A percentile compares a stretch with the other conserved stretches of the same genome.
Conservation (phyloP, 441 rosid genomes). For the Sinapis alba region DNA sequence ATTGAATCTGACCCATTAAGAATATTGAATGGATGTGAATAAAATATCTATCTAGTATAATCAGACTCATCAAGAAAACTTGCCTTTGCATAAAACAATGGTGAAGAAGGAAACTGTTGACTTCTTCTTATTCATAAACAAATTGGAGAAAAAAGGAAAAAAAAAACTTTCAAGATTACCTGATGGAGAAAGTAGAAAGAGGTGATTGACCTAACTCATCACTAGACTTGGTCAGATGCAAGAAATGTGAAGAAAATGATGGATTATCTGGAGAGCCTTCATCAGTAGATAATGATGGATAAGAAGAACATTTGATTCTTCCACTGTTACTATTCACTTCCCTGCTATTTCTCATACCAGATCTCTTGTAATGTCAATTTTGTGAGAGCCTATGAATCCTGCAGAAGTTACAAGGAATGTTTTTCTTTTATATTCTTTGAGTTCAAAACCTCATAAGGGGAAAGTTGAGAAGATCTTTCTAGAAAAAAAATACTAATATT, state of each 20-base stretch:
- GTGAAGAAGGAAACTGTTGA: constrained; percentile 25
- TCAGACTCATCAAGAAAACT: constrained; percentile 21
- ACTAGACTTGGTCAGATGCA: constrained; percentile 46
- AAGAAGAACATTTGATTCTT: constrained; percentile 61
- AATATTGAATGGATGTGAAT: constrained; percentile 21
- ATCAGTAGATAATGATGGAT: constrained; percentile 90
- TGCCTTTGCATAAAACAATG: constrained; percentile 23
- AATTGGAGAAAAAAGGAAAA: not conserved
- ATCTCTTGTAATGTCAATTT: not conserved
- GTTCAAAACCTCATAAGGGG: constrained; percentile 35
- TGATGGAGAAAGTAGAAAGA: constrained; percentile 75
- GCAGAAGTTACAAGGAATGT: constrained; percentile 18
- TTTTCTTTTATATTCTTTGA: not conserved
- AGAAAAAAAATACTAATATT: constrained; percentile 38
- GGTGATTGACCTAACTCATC: constrained; percentile 60
- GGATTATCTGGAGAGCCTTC: constrained; percentile 77
- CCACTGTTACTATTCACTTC: constrained; percentile 46
- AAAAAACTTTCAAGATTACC: constrained; percentile 44
- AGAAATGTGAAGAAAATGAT: constrained; percentile 51
- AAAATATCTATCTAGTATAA: constrained; percentile 1
- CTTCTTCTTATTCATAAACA: constrained; percentile 16
- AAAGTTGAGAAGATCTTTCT: constrained; percentile 31
- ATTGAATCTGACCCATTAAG: constrained; percentile 24
- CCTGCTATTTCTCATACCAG: constrained; percentile 71
- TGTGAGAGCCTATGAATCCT: constrained; percentile 13